These are phyloP conservation scores for Davidsoniella eucalypti DNA, from an alignment of 2,329 filamentous ascomycete species.

Conservation along the genomic window DNA sequence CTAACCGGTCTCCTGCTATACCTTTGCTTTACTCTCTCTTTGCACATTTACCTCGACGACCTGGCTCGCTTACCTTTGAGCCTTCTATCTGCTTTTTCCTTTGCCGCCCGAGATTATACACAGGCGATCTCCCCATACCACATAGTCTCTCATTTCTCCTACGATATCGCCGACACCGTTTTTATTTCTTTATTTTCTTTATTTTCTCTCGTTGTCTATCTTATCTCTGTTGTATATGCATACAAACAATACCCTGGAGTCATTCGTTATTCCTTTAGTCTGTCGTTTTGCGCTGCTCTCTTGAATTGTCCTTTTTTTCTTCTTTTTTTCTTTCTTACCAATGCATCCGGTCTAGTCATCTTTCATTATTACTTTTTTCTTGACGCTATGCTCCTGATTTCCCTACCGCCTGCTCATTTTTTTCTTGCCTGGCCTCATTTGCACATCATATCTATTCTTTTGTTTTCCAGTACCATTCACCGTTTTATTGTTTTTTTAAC, in stretches of 20 bases:
- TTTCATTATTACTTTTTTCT: not conserved
- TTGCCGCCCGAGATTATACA: not conserved
- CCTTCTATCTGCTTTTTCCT: not conserved
- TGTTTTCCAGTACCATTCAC: too few species aligned
- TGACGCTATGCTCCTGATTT: not conserved
- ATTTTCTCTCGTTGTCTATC: not conserved
- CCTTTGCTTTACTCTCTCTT: not conserved
- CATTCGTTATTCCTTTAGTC: slow-evolving; percentile 1
- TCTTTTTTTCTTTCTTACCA: not conserved
- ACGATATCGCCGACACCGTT: not conserved
- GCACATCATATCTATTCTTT: too few species aligned
- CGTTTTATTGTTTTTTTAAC: too few species aligned
- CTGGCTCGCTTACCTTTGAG: not conserved
- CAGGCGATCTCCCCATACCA: not conserved
- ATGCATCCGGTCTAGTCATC: not conserved
- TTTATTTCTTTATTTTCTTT: slow-evolving; percentile 1
- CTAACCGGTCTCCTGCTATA: slow-evolving; percentile 19
- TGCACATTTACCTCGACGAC: not conserved
- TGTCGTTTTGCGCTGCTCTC: not conserved
- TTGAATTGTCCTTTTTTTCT: not conserved
- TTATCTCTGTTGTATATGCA: slow-evolving; percentile 8
- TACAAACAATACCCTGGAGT: slow-evolving; percentile 12
- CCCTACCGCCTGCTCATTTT: too few species aligned
- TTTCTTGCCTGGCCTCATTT: too few species aligned
- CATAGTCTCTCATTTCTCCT: not conserved